phyloP scores from a whole-genome alignment of 192 early-diverging fungal species.

The Allomyces macrogynus region DNA sequence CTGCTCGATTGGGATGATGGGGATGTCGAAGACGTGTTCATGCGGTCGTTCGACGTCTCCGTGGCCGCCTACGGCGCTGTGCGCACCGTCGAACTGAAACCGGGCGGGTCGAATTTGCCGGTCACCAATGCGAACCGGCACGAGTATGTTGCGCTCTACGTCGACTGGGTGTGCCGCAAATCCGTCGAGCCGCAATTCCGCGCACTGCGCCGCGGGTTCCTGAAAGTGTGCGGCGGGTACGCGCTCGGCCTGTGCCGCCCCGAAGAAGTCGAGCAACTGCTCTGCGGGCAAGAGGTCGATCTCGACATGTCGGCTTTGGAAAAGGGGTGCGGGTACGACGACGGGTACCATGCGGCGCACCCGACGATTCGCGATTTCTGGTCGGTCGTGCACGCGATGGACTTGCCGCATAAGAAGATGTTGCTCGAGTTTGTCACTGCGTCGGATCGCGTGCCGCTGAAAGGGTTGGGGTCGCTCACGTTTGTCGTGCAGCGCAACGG shows the following conservation, averaged over 20 bases:
- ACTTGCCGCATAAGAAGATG: slow-evolving; percentile 37
- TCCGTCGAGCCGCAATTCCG: slow-evolving; percentile 37
- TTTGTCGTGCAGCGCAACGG: slow-evolving; percentile 96
- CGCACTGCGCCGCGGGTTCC: slow-evolving; percentile 61
- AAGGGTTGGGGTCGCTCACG: slow-evolving; percentile 51
- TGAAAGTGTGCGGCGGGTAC: slow-evolving; percentile 43
- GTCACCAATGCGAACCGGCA: slow-evolving; percentile 59
- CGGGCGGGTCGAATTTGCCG: slow-evolving; percentile 35
- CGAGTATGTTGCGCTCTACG: slow-evolving; percentile 50
- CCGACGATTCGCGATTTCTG: slow-evolving; percentile 56
- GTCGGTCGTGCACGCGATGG: slow-evolving; percentile 42
- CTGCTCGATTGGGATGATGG: slow-evolving; percentile 57
- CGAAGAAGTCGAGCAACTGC: slow-evolving; percentile 50
- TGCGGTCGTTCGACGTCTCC: slow-evolving; percentile 67
- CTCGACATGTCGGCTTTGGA: slow-evolving; percentile 56
- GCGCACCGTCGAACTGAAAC: slow-evolving; percentile 36
- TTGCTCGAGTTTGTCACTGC: slow-evolving; percentile 82
- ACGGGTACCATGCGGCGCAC: slow-evolving; percentile 51
- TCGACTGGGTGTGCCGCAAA: slow-evolving; percentile 42
- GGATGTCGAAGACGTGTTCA: slow-evolving; percentile 64
- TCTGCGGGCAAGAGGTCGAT: slow-evolving; percentile 36
- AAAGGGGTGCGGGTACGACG: slow-evolving; percentile 53
- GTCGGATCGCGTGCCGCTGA: slow-evolving; percentile 66
- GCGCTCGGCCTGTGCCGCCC: slow-evolving; percentile 34
- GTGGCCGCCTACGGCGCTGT: slow-evolving; percentile 31